A percentile compares a stretch with the other conserved stretches of the same genome.
Conservation (phyloP, 2,329 filamentous ascomycete genomes). For the Colletotrichum lentis region DNA sequence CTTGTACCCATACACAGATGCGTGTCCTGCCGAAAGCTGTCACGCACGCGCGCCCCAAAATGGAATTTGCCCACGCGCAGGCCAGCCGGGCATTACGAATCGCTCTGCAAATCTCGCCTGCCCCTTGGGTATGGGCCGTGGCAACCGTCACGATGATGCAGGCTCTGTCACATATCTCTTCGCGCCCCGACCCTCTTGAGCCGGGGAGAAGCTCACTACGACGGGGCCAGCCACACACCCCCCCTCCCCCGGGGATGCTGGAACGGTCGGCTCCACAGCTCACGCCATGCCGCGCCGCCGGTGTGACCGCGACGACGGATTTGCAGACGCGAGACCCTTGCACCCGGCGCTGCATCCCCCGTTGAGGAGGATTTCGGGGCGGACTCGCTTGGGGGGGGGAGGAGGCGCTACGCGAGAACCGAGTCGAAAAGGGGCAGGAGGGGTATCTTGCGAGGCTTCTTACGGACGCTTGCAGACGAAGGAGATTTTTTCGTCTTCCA, state of each 20-base stretch:
- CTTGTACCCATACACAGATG: background rate
- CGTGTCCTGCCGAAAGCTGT: background rate
- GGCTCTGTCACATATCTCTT: constrained; percentile 26
- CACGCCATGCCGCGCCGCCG: constrained; percentile 33
- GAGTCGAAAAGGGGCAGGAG: constrained; percentile 21
- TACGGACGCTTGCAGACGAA: constrained; percentile 1
- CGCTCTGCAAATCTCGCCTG: background rate
- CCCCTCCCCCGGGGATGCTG: constrained; percentile 23
- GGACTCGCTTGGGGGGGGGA: background rate
- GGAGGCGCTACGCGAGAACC: background rate
- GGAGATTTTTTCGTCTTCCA: background rate
- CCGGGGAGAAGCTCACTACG: background rate
- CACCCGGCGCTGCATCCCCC: background rate
- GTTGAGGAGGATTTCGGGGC: background rate
- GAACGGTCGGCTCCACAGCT: constrained; percentile 25
- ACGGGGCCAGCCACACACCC: constrained; percentile 4
- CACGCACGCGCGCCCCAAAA: background rate
- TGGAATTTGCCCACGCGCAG: background rate
- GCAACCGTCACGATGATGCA: constrained; percentile 23
- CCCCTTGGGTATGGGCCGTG: background rate
- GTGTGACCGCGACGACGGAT: constrained; percentile 27
- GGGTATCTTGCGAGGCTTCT: constrained; percentile 1
- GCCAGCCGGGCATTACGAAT: background rate
- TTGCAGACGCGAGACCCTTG: constrained; percentile 16
- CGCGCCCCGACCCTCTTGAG: constrained; percentile 7